phyloP scores from a whole-genome alignment of 2,329 filamentous ascomycete genomes.

The Neofusicoccum ribis region DNA sequence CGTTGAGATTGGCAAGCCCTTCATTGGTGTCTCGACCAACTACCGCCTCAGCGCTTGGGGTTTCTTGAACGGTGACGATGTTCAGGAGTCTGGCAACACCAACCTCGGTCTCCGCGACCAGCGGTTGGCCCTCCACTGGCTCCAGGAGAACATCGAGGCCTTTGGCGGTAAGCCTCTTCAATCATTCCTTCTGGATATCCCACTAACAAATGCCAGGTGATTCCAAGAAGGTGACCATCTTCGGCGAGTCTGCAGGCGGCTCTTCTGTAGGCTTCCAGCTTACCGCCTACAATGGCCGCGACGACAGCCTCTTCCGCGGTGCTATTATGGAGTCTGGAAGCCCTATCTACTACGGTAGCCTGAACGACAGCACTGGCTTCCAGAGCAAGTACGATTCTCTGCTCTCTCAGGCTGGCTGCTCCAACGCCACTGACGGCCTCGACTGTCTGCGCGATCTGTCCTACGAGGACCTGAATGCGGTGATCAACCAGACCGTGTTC shows the following conservation, averaged over 20 bases:
- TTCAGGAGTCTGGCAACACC: constrained; percentile 55
- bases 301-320: constrained; percentile 49
- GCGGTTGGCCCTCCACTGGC: constrained; percentile 48
- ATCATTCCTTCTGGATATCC: neutral
- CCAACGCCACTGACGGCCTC: constrained; percentile 42
- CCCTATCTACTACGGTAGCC: constrained; percentile 33
- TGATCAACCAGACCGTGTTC: constrained; percentile 49
- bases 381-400: constrained; percentile 66
- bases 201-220: constrained; percentile 28
- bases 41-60: constrained; percentile 66
- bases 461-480: constrained; percentile 59
- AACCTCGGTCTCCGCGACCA: constrained; percentile 44
- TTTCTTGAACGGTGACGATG: constrained; percentile 62
- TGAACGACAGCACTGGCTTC: constrained; percentile 27
- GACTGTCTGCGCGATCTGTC: constrained; percentile 58
- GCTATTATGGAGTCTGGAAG: constrained; percentile 49
- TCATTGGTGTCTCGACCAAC: constrained; percentile 39
- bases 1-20: constrained; percentile 38
- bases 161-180: constrained; percentile 39
- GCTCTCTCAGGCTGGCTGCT: constrained; percentile 61
- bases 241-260: constrained; percentile 47
- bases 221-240: constrained; percentile 46
- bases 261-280: constrained; percentile 47
- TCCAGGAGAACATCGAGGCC: constrained; percentile 44
- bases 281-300: constrained; percentile 49